Conservation (phyloP, 192 early-diverging fungal genomes). For the Coemansia sp. region DNA sequence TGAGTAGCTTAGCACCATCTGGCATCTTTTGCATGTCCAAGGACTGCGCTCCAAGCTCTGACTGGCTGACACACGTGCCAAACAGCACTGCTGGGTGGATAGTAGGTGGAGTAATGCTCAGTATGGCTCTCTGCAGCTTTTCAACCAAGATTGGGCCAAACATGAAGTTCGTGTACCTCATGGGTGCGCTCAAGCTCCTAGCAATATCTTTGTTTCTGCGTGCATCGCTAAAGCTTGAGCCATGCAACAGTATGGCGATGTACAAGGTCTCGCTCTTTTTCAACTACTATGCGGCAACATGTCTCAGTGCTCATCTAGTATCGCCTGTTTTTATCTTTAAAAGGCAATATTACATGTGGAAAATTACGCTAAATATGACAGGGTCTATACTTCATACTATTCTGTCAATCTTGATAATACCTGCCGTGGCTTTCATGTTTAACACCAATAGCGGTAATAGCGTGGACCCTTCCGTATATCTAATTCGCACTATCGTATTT, state of each 20-base stretch:
- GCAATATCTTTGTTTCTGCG: constrained; percentile 4
- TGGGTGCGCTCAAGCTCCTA: neutral
- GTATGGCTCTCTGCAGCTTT: neutral
- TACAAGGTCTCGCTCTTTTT: constrained; percentile 10
- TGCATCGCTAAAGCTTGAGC: neutral
- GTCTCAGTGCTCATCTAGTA: neutral
- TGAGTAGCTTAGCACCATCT: neutral
- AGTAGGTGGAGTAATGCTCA: constrained; percentile 5
- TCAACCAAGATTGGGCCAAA: neutral
- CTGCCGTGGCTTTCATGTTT: neutral
- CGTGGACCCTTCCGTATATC: neutral
- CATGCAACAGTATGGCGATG: neutral
- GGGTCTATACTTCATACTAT: neutral
- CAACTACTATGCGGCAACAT: neutral
- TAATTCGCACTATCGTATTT: constrained; percentile 5
- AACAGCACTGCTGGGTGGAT: constrained; percentile 15
- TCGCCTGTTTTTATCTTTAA: neutral
- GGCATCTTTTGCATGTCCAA: constrained; percentile 10
- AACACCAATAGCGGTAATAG: neutral
- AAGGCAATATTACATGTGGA: neutral
- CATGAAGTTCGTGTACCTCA: neutral
- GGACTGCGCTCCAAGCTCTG: constrained; percentile 4
- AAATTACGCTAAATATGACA: too few species aligned
- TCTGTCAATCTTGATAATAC: neutral
- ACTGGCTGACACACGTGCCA: constrained; percentile 26